Base-by-base conservation (phyloP, 2,329 filamentous ascomycete genomes). In the Oidium heveae region DNA sequence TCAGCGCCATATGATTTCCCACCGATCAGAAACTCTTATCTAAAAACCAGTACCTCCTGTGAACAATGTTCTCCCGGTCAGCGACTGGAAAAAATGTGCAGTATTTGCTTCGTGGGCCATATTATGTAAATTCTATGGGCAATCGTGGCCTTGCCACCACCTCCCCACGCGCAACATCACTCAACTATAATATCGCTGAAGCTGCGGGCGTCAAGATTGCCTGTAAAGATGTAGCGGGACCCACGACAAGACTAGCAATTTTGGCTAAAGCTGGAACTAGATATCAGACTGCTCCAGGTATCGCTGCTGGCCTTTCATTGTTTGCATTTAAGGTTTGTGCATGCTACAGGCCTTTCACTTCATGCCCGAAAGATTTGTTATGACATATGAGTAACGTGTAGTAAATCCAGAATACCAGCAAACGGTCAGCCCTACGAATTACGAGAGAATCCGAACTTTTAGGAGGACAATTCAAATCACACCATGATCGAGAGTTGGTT, bases 361-460 rank as follows among this genome's bases (percentile, higher is more conserved):
- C 53, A 43, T 50, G 34, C 52, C 37, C 24, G 43, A 53, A 28
- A 28, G 36, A 39, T n/a, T 13, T 13, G 10, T 39, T 39, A 7
- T 13, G 36, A 39, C 12, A 39, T 39, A 39, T 39, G 36, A 39
- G 12, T 39, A 39, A 39, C 36, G 16, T n/a, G 36, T n/a, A 32
- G 12, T 36, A 18, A 36, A n/a, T 39, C 13, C 56, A 89, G 83
- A 87, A 82, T 74, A 98, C 91, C 64, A 70, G 80, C 62, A 84
- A 83, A 71, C 82, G 91, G 69, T 91, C 88, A 61, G 86, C 86
- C 56, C 74, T 98, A 65, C 85, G 88, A 68, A 94, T 98, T 69
- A 84, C 82, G 66, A 84, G 91, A 73, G 91, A 98, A 74, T 79
- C 86, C 64, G 91, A 98, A 72, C 82, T 98, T 58, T 80, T 98